Conservation (phyloP, 371 early-diverging fungal species). For the Umbelopsis sp. region DNA sequence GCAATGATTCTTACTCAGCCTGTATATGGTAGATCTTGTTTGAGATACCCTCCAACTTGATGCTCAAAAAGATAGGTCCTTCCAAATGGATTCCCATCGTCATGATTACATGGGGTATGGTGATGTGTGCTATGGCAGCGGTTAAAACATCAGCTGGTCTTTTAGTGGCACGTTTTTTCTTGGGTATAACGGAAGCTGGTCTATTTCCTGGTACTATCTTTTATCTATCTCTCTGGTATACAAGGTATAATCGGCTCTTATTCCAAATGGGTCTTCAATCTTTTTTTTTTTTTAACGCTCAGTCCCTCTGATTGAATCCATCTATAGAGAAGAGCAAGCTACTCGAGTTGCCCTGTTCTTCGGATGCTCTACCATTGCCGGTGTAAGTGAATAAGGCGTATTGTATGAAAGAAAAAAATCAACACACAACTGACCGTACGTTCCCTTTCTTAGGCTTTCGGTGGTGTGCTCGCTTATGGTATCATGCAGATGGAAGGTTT, state of each 20-base stretch:
- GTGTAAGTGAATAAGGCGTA: constrained; percentile 43
- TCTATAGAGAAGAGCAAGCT: constrained; percentile 69
- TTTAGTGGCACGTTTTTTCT: constrained; percentile 65
- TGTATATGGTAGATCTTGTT: constrained; percentile 50
- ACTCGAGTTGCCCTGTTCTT: constrained; percentile 74
- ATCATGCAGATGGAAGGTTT: constrained; percentile 63
- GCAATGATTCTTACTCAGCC: background rate
- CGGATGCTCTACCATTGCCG: constrained; percentile 66
- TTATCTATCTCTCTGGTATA: constrained; percentile 56
- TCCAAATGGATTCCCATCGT: constrained; percentile 73
- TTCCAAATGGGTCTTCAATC: background rate
- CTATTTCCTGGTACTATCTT: constrained; percentile 61
- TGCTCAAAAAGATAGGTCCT: constrained; percentile 67
- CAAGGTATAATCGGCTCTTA: constrained; percentile 21
- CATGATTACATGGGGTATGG: constrained; percentile 53
- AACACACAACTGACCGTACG: background rate
- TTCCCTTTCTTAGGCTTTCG: constrained; percentile 44
- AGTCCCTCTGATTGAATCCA: constrained; percentile 21
- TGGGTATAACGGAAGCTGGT: constrained; percentile 73
- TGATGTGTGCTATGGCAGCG: constrained; percentile 55
- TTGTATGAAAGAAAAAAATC: constrained; percentile 12
- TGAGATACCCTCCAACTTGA: constrained; percentile 75
- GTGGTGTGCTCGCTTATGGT: constrained; percentile 62
- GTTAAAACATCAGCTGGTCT: constrained; percentile 48
- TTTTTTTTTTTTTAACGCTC: background rate